Percentiles rank a stretch among this genome's conserved stretches.
Conservation (phyloP, 495 filamentous ascomycete species). For the Xylaria palmicola region DNA sequence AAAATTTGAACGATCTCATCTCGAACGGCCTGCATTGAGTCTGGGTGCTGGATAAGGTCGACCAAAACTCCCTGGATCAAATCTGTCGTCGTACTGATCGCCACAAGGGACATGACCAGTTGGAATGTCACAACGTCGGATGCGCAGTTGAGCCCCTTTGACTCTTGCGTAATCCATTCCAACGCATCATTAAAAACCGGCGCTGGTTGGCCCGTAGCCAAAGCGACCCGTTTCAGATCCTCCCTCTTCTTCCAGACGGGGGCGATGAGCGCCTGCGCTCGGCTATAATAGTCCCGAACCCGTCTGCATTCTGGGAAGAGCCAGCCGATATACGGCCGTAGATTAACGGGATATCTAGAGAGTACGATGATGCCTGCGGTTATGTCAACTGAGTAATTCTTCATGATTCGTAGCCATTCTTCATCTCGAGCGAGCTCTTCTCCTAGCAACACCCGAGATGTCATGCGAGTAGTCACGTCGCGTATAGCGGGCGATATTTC, state of each 20-base stretch:
- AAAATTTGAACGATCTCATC: slow-evolving; percentile 38
- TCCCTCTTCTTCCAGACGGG: slow-evolving; percentile 31
- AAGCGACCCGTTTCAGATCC: slow-evolving; percentile 18
- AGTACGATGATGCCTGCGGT: slow-evolving; percentile 33
- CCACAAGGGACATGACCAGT: slow-evolving; percentile 27
- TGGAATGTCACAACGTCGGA: slow-evolving; percentile 32
- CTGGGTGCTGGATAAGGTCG: slow-evolving; percentile 37
- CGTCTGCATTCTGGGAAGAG: slow-evolving; percentile 32
- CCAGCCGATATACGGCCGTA: slow-evolving; percentile 36
- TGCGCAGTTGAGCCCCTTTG: slow-evolving; percentile 12
- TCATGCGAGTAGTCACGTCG: slow-evolving; percentile 41
- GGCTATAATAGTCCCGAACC: slow-evolving; percentile 20
- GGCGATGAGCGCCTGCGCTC: slow-evolving; percentile 25
- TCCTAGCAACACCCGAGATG: slow-evolving; percentile 49
- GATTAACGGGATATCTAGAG: slow-evolving; percentile 28
- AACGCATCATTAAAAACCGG: slow-evolving; percentile 33
- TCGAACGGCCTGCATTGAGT: slow-evolving; percentile 35
- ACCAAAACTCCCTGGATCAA: slow-evolving; percentile 34
- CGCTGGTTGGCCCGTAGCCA: slow-evolving; percentile 5
- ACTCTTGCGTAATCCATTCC: slow-evolving; percentile 36
- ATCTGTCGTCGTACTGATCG: slow-evolving; percentile 41
- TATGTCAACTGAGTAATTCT: slow-evolving; percentile 37
- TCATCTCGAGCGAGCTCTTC: slow-evolving; percentile 44
- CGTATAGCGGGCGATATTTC: slow-evolving; percentile 20
- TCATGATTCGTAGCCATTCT: slow-evolving; percentile 43